Evolutionary conservation across 1,284 basidiomycete species (phyloP).

Genomic region (Trametes pubescens): DNA sequence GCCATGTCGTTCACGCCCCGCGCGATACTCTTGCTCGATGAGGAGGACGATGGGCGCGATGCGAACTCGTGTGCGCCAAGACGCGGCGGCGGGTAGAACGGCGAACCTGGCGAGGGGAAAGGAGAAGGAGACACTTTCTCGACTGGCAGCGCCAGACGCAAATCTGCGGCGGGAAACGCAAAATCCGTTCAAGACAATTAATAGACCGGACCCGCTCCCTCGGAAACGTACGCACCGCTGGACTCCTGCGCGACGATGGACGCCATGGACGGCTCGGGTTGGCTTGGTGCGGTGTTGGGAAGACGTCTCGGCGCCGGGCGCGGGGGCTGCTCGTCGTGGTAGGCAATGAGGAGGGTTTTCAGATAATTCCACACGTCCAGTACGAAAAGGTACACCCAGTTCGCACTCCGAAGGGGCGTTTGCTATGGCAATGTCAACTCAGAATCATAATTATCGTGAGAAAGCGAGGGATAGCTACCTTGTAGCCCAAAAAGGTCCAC

Average conservation of each 20-base stretch:
- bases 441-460: slow-evolving; percentile 21
- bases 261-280: slow-evolving; percentile 24
- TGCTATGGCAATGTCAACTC: slow-evolving; percentile 36
- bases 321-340: slow-evolving; percentile 30
- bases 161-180: slow-evolving; percentile 35
- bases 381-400: slow-evolving; percentile 28
- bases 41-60: slow-evolving; percentile 49
- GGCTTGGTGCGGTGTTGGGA: slow-evolving; percentile 12
- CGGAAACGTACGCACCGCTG: slow-evolving; percentile 23
- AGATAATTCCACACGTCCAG: slow-evolving; percentile 25
- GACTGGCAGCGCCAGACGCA: slow-evolving; percentile 54
- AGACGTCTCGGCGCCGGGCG: slow-evolving; percentile 13
- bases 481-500: slow-evolving; percentile 23
- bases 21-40: slow-evolving; percentile 37
- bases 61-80: slow-evolving; percentile 73
- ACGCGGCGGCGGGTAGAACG: slow-evolving; percentile 71
- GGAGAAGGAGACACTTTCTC: slow-evolving; percentile 60
- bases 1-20: slow-evolving; percentile 34
- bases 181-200: slow-evolving; percentile 26
- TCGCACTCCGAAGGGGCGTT: slow-evolving; percentile 33
- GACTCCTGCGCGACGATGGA: slow-evolving; percentile 32
- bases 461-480: slow-evolving; percentile 22
- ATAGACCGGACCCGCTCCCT: slow-evolving; percentile 25
- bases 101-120: slow-evolving; percentile 72
- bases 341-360: slow-evolving; percentile 35